Base-by-base conservation (phyloP, 2,329 filamentous ascomycete species). In the Canariomyces notabilis region DNA sequence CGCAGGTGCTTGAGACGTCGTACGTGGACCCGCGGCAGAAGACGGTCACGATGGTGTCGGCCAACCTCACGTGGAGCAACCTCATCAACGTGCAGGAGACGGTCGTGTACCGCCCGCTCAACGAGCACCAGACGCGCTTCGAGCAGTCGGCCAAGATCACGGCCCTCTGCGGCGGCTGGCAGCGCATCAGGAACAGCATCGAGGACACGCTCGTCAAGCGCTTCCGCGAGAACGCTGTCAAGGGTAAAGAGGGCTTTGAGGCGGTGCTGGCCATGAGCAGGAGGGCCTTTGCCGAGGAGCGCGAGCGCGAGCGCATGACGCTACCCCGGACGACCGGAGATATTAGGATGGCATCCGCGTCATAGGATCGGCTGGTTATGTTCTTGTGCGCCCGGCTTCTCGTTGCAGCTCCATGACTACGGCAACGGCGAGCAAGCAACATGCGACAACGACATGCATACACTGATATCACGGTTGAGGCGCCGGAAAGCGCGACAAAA, bases 31-130 rank as follows among this genome's bases (percentile, higher is more conserved):
- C 88, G 1, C 62, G 67, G 34, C 74, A 76, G 52, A 89, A 90
- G 70, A 94, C 87, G 54, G 88, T 98, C 62, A 97, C 90, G 51
- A 95, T 98, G 87, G 89, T 90, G 66, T 93, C 87, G 56, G 88
- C 89, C 65, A 98, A 98, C 70, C 75, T 98, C 64, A 97, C 93
- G 6, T 93, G 82, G 79, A 85, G 82, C 53, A 95, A 97, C 61
- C 79, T 98, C 44, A 76, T 97, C 64, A 89, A 80, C 61, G 89
- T 96, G 37, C 87, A 90, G 65, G 93, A 98, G 73, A 96, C 91
- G 15, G 90, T 96, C 53, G 74, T 86, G 46, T 97, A 97, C 71
- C 76, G 77, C 57, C 89, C 89, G 0, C 60, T 73, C 37, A 64
- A 63, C 63, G 60, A 67, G 64, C 67, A 66, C 62, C 75, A 77